Evolutionary conservation across 805 yeast genomes (phyloP), one percentile per base, ranked within the genome.

Genomic region (Kazachstania africana): DNA sequence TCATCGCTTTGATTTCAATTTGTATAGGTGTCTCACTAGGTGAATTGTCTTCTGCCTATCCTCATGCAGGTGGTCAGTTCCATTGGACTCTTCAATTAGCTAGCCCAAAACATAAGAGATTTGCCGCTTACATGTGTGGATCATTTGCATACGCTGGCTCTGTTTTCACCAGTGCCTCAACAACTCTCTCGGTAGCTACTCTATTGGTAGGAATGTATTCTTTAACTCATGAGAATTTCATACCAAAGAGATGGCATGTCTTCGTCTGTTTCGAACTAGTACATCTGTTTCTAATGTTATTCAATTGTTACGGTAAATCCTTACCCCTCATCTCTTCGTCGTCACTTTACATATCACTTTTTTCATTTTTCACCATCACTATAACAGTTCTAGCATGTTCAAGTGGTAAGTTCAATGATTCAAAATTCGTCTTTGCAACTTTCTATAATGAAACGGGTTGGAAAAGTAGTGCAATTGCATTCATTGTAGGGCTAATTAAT

Each of bases 71-170:
- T 30, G 78, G 78, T 14, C 78, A 72, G 43, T 72, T 69, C 44
- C 70, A 63, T 44, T 72, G 79, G 78, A 66, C 78, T 3, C 59
- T 64, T 50, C 62, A 67, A 29, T 48, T 72, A 36, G 76, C 78
- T 5, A 76, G 75, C 8, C 62, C 61, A 32, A 48, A 48, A 32
- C 41, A 53, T 32, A 52, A 45, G 39, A 43, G 63, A 15, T 67
- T 72, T 35, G 60, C 64, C 26, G 72, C 80, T 2, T 75, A 71
- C 43, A 36, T 70, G 50, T 72, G 79, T 44, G 82, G 80, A 10
- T 68, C 76, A 6, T 65, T 73, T 38, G 79, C 79, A 2, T 71
- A 73, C 65, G 71, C 74, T 4, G 81, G 82, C 5, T 54, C 79
- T 3, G 64, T 75, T 3, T 75, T 75, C 48, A 72, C 80, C 15